phyloP scores from a whole-genome alignment of 2,329 filamentous ascomycete species.

The Phoma sp. region DNA sequence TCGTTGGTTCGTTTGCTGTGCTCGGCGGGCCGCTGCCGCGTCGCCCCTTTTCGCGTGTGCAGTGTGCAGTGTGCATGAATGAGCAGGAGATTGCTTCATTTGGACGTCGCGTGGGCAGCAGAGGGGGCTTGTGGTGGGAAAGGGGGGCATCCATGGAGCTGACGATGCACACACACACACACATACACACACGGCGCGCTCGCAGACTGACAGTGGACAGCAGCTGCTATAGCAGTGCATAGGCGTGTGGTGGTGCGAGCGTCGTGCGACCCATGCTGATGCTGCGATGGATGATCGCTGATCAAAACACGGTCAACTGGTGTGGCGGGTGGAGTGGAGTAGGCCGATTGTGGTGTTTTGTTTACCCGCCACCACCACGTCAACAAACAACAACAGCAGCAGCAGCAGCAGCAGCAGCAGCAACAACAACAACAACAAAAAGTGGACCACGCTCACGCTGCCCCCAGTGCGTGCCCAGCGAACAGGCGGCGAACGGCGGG shows the following conservation, averaged over 20 bases:
- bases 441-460: not conserved
- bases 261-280: not conserved
- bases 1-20: slow-evolving; percentile 17
- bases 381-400: too few relatives aligned
- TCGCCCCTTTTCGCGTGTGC: slow-evolving; percentile 20
- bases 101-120: slow-evolving; percentile 12
- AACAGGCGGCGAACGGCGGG: slow-evolving; percentile 13
- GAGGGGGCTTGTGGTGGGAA: slow-evolving; percentile 5
- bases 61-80: slow-evolving; percentile 22
- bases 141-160: slow-evolving; percentile 10
- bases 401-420: not conserved
- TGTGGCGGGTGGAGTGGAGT: slow-evolving; percentile 6
- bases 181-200: too few relatives aligned
- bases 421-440: slow-evolving; percentile 2
- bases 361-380: not conserved
- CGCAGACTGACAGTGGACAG: too few relatives aligned
- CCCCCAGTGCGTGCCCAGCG: not conserved
- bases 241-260: slow-evolving; percentile 10
- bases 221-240: too few relatives aligned
- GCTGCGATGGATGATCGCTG: not conserved
- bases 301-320: slow-evolving; percentile 9
- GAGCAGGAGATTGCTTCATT: slow-evolving; percentile 19
- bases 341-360: not conserved
- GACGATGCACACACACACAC: not conserved
- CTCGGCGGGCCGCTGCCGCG: slow-evolving; percentile 25